Conservation (phyloP, 169 alveolate species). For the Cryptosporidium viatorum region DNA sequence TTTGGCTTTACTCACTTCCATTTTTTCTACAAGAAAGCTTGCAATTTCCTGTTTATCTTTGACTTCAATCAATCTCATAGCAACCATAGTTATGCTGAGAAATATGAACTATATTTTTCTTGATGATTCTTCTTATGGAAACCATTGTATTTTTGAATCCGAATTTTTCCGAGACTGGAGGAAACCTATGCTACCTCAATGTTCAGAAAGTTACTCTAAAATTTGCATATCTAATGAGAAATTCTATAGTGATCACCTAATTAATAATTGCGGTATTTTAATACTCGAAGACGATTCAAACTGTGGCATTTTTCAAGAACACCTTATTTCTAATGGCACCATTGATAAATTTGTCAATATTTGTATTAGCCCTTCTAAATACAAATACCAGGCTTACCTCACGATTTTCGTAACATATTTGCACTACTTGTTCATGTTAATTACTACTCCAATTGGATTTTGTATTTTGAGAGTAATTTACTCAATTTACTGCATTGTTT, state of each 20-base stretch:
- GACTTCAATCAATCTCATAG: slow-evolving; percentile 13
- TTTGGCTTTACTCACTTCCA: slow-evolving; percentile 8
- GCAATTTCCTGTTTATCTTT: slow-evolving; percentile 49
- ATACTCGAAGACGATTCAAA: background rate
- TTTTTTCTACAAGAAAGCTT: slow-evolving; percentile 27
- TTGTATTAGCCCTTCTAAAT: slow-evolving; percentile 9
- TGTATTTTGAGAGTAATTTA: slow-evolving; percentile 42
- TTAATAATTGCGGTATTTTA: slow-evolving; percentile 20
- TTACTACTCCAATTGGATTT: slow-evolving; percentile 45
- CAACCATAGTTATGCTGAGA: background rate
- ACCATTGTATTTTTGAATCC: slow-evolving; percentile 32
- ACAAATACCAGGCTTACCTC: background rate
- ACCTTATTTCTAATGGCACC: background rate
- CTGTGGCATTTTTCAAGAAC: slow-evolving; percentile 14
- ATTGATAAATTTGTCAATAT: slow-evolving; percentile 12
- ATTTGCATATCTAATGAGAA: slow-evolving; percentile 38
- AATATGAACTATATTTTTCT: background rate
- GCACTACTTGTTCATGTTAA: slow-evolving; percentile 36
- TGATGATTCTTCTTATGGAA: slow-evolving; percentile 25
- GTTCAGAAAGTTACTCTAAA: slow-evolving; percentile 17
- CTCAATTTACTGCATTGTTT: slow-evolving; percentile 50
- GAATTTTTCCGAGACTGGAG: slow-evolving; percentile 34
- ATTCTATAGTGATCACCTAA: slow-evolving; percentile 1
- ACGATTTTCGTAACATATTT: background rate
- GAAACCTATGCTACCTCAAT: slow-evolving; percentile 28